Conservation (phyloP, 2,329 filamentous ascomycete genomes). For the Lecanoromycetidae sp. region DNA sequence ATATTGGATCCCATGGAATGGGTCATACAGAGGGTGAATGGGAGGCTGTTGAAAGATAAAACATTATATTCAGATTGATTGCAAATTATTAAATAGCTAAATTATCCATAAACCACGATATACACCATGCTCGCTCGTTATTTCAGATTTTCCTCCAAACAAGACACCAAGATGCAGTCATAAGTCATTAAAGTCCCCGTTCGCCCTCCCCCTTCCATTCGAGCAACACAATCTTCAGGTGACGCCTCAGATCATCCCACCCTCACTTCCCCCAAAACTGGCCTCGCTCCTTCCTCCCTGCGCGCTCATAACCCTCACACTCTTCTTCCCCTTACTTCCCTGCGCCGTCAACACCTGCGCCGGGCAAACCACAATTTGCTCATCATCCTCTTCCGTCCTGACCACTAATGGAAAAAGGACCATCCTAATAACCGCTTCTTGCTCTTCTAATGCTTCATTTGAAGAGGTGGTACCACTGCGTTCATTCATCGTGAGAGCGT, state of each 20-base stretch:
- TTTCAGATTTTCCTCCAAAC: neutral
- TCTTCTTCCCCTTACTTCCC: conserved; percentile 33
- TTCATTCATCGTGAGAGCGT: conserved; percentile 89
- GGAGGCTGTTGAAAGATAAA: too few relatives aligned
- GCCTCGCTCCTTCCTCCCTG: conserved; percentile 30
- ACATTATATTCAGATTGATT: too few relatives aligned
- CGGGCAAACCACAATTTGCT: conserved; percentile 89
- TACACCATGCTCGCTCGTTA: neutral
- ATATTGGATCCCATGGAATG: too few relatives aligned
- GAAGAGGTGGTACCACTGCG: conserved; percentile 57
- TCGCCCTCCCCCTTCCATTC: too few relatives aligned
- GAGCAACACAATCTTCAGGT: neutral
- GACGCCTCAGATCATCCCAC: conserved; percentile 33
- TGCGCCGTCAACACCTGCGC: conserved; percentile 78
- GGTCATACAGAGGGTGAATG: too few relatives aligned
- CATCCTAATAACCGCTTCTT: conserved; percentile 68
- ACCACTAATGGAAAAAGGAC: conserved; percentile 94
- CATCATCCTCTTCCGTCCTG: conserved; percentile 87
- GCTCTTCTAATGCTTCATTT: conserved; percentile 69
- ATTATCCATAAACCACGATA: neutral
- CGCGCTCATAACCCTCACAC: conserved; percentile 29
- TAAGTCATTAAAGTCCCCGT: conserved; percentile 8
- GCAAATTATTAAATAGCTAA: too few relatives aligned
- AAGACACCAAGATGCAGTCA: neutral
- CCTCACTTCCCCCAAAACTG: conserved; percentile 30